A percentile compares a stretch with the other conserved stretches of the same genome.
Evolutionary conservation across 192 early-diverging fungal genomes (phyloP).

Genomic region (Entomortierella lignicola): DNA sequence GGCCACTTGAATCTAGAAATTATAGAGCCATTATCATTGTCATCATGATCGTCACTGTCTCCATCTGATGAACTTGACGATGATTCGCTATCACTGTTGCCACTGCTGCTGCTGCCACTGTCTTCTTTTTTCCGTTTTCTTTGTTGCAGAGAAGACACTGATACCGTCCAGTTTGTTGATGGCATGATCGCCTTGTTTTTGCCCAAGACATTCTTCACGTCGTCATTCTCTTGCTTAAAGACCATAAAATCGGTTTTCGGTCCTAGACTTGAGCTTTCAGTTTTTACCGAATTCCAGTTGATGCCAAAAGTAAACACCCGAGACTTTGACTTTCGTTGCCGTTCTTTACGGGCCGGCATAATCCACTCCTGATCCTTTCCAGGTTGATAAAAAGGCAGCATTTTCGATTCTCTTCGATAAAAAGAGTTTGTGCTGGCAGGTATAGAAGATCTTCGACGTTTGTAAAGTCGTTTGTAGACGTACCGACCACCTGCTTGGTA

Average conservation of each 20-base stretch:
- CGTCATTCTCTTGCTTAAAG: not conserved
- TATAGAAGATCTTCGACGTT: constrained; percentile 17
- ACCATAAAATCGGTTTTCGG: not conserved
- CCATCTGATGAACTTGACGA: constrained; percentile 19
- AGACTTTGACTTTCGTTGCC: constrained; percentile 3
- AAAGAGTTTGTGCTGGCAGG: not conserved
- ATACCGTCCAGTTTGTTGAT: constrained; percentile 15
- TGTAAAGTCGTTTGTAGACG: constrained; percentile 39
- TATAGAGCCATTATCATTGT: constrained; percentile 19
- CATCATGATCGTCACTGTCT: constrained; percentile 41
- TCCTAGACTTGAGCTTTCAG: not conserved
- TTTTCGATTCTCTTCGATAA: constrained; percentile 16
- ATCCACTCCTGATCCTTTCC: constrained; percentile 52
- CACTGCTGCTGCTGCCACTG: constrained; percentile 9
- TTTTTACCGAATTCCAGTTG: constrained; percentile 16
- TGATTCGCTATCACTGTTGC: constrained; percentile 28
- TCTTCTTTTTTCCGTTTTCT: constrained; percentile 12
- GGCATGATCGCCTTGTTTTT: not conserved
- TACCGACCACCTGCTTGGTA: constrained; percentile 42
- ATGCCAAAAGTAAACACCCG: constrained; percentile 5
- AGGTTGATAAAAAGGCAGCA: constrained; percentile 47
- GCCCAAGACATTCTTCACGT: too few relatives aligned
- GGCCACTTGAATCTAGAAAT: not conserved
- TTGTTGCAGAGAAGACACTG: constrained; percentile 7
- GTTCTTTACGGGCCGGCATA: constrained; percentile 15